Evolutionary conservation across 1,284 basidiomycete genomes (phyloP), one percentile per base, ranked within the genome.

Genomic region (Sporisorium reilianum): DNA sequence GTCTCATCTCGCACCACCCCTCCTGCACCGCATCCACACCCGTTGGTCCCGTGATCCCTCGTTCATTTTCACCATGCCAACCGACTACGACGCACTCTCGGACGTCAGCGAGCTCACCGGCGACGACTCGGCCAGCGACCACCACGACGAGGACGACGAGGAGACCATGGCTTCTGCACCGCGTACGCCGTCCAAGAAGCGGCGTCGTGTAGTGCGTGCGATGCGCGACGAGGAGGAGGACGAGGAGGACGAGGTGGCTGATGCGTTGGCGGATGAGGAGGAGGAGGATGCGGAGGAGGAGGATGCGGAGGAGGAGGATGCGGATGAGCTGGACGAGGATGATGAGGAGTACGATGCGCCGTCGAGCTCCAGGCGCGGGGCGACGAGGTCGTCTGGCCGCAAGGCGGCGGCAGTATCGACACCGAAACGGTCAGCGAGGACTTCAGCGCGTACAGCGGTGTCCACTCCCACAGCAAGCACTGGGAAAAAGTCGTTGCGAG

Each of bases 241-340:
- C 0, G 71, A 74, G 22, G 61, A 63, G 22, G 58, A 75, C 16
- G 58, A 67, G 44, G 55, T 64, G 1, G 68, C 59, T 23, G 64
- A 71, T 25, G 50, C 40, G 38, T 45, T 65, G 0, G 75, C 53
- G 11, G 69, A 48, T 60, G 73, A 64, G 3, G 55, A 57, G 49
- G 76, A 82, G 49, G 76, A 82, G 42, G 81, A 80, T 30, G 74
- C 78, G 10, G 83, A 78, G 12, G 71, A 60, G 30, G 77, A 78
- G 1, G 80, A 78, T 1, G 80, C 75, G 4, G 78, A 76, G 1
- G 68, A 81, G 4, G 80, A 80, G 28, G 85, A 83, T 38, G 83
- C 84, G 10, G 86, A 86, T 18, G 85, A 75, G 20, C 84, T 64
- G 2, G 74, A 75, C 48, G 68, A 69, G 4, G 65, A 79, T n/a